A percentile compares a stretch with the other conserved stretches of the same genome.
Conservation (phyloP, 148 eudicot species). For the Cornus controversa region DNA sequence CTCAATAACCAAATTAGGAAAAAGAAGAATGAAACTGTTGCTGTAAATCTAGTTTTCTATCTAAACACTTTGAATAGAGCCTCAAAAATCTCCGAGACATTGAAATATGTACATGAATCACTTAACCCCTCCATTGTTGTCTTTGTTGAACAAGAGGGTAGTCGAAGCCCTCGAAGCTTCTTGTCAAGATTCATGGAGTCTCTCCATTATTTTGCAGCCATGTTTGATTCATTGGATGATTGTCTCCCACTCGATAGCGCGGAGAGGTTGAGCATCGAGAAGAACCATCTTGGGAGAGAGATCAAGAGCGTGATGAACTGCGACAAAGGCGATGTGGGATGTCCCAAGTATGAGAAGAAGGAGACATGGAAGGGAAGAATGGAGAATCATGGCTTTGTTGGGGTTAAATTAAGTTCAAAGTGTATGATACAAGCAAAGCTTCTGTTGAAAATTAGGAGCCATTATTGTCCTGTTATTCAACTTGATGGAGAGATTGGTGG, state of each 20-base stretch:
- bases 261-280: slow-evolving; percentile 71
- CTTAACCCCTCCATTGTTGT: slow-evolving; percentile 53
- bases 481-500: slow-evolving; percentile 58
- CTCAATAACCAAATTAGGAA: slow-evolving; percentile 18
- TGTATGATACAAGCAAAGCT: slow-evolving; percentile 66
- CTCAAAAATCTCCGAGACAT: slow-evolving; percentile 42
- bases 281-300: slow-evolving; percentile 60
- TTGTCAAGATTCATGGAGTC: slow-evolving; percentile 62
- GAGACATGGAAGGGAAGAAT: slow-evolving; percentile 73
- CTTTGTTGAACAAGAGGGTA: slow-evolving; percentile 65
- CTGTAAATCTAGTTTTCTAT: slow-evolving; percentile 55
- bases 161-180: slow-evolving; percentile 36
- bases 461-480: slow-evolving; percentile 41
- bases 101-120: slow-evolving; percentile 32
- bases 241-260: slow-evolving; percentile 62
- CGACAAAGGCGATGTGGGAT: slow-evolving; percentile 21
- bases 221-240: slow-evolving; percentile 79
- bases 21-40: slow-evolving; percentile 60
- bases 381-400: slow-evolving; percentile 57
- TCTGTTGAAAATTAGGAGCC: slow-evolving; percentile 56
- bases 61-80: slow-evolving; percentile 33
- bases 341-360: slow-evolving; percentile 45
- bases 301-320: slow-evolving; percentile 48
- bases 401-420: slow-evolving; percentile 55
- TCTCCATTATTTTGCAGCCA: slow-evolving; percentile 67